Base-by-base conservation (phyloP, 768 basidiomycete species). In the Lentinula sp. region DNA sequence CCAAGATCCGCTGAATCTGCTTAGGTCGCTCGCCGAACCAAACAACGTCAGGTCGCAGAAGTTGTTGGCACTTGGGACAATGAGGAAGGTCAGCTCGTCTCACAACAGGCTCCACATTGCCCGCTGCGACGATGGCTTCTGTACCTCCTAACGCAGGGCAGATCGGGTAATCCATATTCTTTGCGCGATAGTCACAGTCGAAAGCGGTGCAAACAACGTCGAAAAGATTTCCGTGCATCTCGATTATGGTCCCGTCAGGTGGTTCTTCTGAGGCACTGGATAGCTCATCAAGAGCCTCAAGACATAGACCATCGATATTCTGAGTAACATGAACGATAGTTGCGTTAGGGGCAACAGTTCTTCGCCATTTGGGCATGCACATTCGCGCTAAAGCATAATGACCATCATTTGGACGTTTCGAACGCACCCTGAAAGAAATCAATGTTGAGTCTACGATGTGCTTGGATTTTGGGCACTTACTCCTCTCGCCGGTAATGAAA, bases 161-260 rank as follows among this genome's bases (percentile, higher is more conserved):
- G 34, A 73, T 65, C 13, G 68, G 70, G 7, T 43, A 43, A 42
- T 56, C 57, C 49, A 53, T 43, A 56, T 67, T 64, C 23, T 34
- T 64, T 31, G 48, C 61, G 28, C 50, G 61, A 42, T 61, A 60
- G 21, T 60, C 49, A 61, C 72, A 71, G 31, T 52, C 51, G n/a
- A 55, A 35, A 11, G 64, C 64, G 3, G 66, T 71, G 60, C 72
- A 73, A 6, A 55, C 45, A 34, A 65, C 61, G 57, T 68, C 64
- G 46, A 69, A 66, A 18, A 73, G 43, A 18, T 61, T 57, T 10
- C 72, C 73, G 62, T 73, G 72, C 72, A 74, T 74, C 54, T 74
- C 70, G 31, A 64, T 62, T 31, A 62, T 21, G 15, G 42, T 21
- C 13, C 66, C 23, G 40, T 66, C 46, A 7, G 40, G 40, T 43